A percentile compares a stretch with the other conserved stretches of the same genome.
Conservation (phyloP, 148 eudicot genomes). For the Cornus suecica region DNA sequence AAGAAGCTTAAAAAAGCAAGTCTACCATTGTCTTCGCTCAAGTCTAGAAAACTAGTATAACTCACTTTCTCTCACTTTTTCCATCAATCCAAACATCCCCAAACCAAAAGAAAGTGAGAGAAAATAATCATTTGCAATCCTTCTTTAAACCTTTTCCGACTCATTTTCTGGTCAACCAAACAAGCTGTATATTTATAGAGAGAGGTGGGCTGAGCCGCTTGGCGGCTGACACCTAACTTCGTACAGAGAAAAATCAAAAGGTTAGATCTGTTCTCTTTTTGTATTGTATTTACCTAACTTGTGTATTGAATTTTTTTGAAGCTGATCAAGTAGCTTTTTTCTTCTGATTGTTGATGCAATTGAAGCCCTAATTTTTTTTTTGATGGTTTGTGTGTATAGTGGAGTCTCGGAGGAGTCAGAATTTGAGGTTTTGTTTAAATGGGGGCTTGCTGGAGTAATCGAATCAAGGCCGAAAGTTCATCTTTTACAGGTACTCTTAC, state of each 20-base stretch:
- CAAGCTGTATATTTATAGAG: neutral
- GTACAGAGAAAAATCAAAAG: constrained; percentile 6
- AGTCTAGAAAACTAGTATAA: too few relatives aligned
- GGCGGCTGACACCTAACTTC: constrained; percentile 28
- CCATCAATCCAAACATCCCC: neutral
- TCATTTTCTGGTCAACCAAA: constrained; percentile 5
- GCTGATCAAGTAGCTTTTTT: neutral
- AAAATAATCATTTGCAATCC: neutral
- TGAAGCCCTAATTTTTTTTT: neutral
- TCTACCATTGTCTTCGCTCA: too few relatives aligned
- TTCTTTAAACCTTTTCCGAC: neutral
- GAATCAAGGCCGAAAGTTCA: constrained; percentile 37
- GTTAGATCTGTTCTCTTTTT: constrained; percentile 26
- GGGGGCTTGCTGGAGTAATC: constrained; percentile 44
- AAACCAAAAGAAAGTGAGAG: neutral
- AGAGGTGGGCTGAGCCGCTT: constrained; percentile 9
- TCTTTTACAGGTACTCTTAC: constrained; percentile 19
- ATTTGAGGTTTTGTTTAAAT: constrained; percentile 2
- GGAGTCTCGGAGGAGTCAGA: neutral
- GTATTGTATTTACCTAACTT: neutral
- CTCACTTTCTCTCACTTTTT: neutral
- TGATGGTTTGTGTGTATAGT: neutral
- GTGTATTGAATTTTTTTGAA: neutral
- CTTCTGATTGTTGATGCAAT: neutral
- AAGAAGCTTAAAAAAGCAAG: too few relatives aligned